Conservation (phyloP, 441 rosid species). For the Sinapis alba region DNA sequence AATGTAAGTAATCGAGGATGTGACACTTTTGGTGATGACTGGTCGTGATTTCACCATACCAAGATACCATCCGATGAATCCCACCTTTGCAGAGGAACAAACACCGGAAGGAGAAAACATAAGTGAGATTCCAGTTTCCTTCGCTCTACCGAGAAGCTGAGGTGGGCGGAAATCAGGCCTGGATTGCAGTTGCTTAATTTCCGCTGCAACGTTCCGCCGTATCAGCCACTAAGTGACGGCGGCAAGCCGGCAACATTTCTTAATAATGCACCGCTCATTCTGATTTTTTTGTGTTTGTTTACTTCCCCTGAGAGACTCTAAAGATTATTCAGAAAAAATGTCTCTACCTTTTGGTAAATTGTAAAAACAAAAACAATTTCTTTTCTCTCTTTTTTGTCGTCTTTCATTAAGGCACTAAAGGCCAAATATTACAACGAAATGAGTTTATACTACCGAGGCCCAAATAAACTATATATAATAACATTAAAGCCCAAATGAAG, state of each 20-base stretch:
- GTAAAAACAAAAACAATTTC: not conserved
- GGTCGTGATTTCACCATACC: not conserved
- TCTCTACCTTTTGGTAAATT: not conserved
- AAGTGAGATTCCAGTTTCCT: not conserved
- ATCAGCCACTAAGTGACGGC: not conserved
- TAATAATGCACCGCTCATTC: not conserved
- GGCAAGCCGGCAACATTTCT: conserved; percentile 1
- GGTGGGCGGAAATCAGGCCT: not conserved
- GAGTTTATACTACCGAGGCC: no score
- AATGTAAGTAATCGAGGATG: not conserved
- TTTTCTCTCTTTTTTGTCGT: no score
- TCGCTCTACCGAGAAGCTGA: not conserved
- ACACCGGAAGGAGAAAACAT: not conserved
- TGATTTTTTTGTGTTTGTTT: not conserved
- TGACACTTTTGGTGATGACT: not conserved
- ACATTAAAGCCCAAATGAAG: no score
- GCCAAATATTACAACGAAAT: no score
- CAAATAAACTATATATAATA: no score
- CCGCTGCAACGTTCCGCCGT: not conserved
- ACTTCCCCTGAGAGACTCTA: not conserved
- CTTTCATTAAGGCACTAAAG: no score
- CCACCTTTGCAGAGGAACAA: not conserved
- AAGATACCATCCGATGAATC: not conserved
- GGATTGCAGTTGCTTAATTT: not conserved
- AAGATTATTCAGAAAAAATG: not conserved